Conservation (phyloP, 805 yeast genomes). For the Phaffomyces opuntiae region DNA sequence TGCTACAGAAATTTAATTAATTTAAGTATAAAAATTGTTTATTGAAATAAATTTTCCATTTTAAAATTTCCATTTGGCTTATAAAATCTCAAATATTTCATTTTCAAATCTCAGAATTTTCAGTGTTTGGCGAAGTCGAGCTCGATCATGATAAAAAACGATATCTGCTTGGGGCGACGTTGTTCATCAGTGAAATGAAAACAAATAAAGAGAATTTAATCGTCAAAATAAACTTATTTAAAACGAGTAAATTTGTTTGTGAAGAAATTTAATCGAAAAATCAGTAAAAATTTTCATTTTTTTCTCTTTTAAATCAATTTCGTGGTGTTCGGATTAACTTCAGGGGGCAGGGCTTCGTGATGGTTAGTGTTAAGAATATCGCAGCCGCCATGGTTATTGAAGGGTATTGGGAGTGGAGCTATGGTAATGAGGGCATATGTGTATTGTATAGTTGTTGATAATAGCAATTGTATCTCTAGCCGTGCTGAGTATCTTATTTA, state of each 20-base stretch:
- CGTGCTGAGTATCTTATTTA: too few species aligned
- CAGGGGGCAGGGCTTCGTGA: too few species aligned
- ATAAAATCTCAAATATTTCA: too few species aligned
- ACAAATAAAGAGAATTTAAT: too few species aligned
- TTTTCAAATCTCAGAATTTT: conserved; percentile 21
- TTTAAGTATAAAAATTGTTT: background rate
- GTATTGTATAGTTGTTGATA: too few species aligned
- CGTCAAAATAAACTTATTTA: background rate
- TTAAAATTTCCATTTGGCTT: background rate
- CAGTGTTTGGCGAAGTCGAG: conserved; percentile 26
- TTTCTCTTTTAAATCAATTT: background rate
- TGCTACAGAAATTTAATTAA: background rate
- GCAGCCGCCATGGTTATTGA: too few species aligned
- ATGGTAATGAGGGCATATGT: too few species aligned
- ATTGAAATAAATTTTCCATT: background rate
- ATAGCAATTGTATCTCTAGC: too few species aligned
- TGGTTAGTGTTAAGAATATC: too few species aligned
- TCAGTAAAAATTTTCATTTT: background rate
- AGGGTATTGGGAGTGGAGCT: too few species aligned
- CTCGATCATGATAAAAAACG: conserved; percentile 25
- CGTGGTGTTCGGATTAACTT: background rate
- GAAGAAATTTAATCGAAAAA: background rate
- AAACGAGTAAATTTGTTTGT: background rate
- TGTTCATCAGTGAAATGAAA: conserved; percentile 18
- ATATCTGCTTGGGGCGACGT: conserved; percentile 29